Evolutionary conservation across 2,329 filamentous ascomycete genomes (phyloP), one percentile per base, ranked within the genome.

Genomic region (Acephala macrosclerotiorum): DNA sequence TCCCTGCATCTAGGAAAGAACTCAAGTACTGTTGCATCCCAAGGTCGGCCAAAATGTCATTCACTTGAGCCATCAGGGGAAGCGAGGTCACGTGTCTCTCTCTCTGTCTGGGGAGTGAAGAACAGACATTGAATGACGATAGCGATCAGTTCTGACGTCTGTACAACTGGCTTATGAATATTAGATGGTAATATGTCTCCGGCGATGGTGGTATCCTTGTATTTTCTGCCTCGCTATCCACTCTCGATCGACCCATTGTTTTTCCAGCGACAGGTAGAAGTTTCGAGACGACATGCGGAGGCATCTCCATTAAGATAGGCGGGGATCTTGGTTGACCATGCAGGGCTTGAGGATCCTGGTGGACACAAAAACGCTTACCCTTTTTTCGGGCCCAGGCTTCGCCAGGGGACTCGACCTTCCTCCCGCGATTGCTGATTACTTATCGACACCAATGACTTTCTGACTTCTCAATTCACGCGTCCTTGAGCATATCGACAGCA

Each of bases 21-120:
- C 22, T 47, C 18, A 53, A 40, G 25, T 61, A 61, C 11, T 53
- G 58, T 49, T 38, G 16, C 16, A 61, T n/a, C 12, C 58, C 58
- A 3, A 61, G 18, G 3, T 26, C 45, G 9, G 1, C 11, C 49
- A 53, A 33, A 33, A 53, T 29, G 22, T 53, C 25, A 25, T 29
- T 25, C 11, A 53, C 49, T 9, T 26, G 12, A 53, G 49, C 49
- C 49, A 53, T 53, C 18, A 16, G 49, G 22, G 22, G 14, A 29
- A 29, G 25, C 49, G 22, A 33, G 49, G 16, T 53, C 49, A 53
- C 49, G 49, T 53, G 49, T 9, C 16, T 4, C 16, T 16, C 3
- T 16, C n/a, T 11, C 42, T 29, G 18, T 8, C 22, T 11, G 9
- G 25, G 9, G n/a, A n/a, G n/a, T n/a, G n/a, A n/a, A n/a, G n/a